phyloP scores from a whole-genome alignment of 2,329 filamentous ascomycete genomes.

The Remersonia thermophila region DNA sequence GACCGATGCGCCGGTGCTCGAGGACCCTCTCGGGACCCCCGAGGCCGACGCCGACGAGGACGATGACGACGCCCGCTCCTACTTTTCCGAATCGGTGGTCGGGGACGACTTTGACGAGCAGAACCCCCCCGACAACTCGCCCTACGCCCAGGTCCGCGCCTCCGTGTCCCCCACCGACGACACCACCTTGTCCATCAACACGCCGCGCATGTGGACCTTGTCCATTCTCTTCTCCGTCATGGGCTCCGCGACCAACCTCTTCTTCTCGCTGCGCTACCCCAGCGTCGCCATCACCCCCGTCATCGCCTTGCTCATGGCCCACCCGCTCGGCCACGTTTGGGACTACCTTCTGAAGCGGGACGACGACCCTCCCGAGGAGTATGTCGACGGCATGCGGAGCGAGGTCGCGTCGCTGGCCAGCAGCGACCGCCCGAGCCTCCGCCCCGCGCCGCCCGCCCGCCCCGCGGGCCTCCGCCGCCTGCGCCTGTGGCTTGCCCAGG shows the following conservation, averaged over 20 bases:
- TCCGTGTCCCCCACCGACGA: slow-evolving; percentile 69
- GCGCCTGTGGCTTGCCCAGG: slow-evolving; percentile 66
- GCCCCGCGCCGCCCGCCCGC: slow-evolving; percentile 12
- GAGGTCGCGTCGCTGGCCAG: slow-evolving; percentile 11
- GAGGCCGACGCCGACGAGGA: slow-evolving; percentile 22
- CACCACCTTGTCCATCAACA: slow-evolving; percentile 68
- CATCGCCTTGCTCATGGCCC: slow-evolving; percentile 73
- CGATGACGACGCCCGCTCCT: slow-evolving; percentile 21
- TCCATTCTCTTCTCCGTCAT: slow-evolving; percentile 71
- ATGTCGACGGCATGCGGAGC: slow-evolving; percentile 29
- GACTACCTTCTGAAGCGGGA: slow-evolving; percentile 59
- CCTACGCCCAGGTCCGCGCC: slow-evolving; percentile 67
- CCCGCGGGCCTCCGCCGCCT: slow-evolving; percentile 30
- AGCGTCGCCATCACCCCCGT: slow-evolving; percentile 83
- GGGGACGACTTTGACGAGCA: slow-evolving; percentile 31
- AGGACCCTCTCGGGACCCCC: slow-evolving; percentile 33
- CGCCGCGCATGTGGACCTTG: slow-evolving; percentile 74
- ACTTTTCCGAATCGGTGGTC: slow-evolving; percentile 22
- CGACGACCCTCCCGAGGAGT: slow-evolving; percentile 37
- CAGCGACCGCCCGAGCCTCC: slow-evolving; percentile 6
- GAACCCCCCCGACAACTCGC: slow-evolving; percentile 55
- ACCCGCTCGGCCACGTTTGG: slow-evolving; percentile 72
- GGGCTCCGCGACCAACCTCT: slow-evolving; percentile 73
- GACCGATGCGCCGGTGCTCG: slow-evolving; percentile 34
- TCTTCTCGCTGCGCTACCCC: slow-evolving; percentile 82